Conservation (phyloP, 192 early-diverging fungal genomes). For the Pilobolus umbonatus region DNA sequence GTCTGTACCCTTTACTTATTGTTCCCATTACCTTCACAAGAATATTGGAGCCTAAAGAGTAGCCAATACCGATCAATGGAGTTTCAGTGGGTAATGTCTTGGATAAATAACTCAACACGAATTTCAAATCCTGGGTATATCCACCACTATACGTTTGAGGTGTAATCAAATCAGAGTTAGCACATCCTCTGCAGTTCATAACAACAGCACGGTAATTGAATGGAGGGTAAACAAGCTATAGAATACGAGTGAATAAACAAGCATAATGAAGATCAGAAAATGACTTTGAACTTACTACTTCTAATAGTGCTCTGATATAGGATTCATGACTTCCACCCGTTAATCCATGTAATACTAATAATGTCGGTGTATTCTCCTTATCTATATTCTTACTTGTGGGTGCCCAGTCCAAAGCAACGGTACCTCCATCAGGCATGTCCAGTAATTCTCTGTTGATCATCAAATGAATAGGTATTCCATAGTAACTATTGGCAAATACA, state of each 20-base stretch:
- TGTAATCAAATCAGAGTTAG: constrained; percentile 72
- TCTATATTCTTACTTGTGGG: constrained; percentile 52
- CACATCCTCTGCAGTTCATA: constrained; percentile 89
- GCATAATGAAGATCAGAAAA: background rate
- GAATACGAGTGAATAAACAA: background rate
- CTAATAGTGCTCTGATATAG: constrained; percentile 75
- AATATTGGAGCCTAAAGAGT: constrained; percentile 88
- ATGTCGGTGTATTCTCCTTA: constrained; percentile 60
- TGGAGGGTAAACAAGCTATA: constrained; percentile 39
- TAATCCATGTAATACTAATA: constrained; percentile 86
- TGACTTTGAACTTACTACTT: constrained; percentile 33
- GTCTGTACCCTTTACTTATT: background rate
- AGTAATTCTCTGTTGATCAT: constrained; percentile 39
- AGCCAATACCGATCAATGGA: constrained; percentile 81
- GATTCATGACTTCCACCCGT: constrained; percentile 91
- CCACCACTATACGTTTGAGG: constrained; percentile 77
- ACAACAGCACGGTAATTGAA: constrained; percentile 74
- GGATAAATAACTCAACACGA: constrained; percentile 52
- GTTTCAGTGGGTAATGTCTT: constrained; percentile 50
- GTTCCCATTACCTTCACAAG: constrained; percentile 71
- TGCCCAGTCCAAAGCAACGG: constrained; percentile 86
- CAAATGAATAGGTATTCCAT: constrained; percentile 10
- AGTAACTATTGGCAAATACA: background rate
- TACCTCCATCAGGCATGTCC: constrained; percentile 76
- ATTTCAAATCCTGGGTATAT: constrained; percentile 76